phyloP scores from a whole-genome alignment of 768 basidiomycete genomes.

The Boletellus sp. region DNA sequence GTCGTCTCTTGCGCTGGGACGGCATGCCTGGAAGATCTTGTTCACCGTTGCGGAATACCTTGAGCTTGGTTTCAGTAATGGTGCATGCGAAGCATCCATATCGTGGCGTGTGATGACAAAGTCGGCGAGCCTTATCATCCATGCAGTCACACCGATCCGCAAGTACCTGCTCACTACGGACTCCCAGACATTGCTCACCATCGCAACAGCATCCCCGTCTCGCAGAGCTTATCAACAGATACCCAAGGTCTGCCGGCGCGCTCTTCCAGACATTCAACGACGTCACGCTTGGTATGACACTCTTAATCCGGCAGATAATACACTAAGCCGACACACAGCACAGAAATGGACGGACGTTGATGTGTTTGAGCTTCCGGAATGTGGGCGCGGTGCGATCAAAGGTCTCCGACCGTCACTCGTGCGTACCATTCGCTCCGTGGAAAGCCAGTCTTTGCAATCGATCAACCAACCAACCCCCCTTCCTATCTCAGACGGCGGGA shows the following conservation, averaged over 20 bases:
- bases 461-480: neutral
- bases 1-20: neutral
- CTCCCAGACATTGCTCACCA: slow-evolving; percentile 3
- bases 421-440: slow-evolving; percentile 6
- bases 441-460: neutral
- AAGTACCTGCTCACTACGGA: neutral
- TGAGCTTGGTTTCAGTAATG: slow-evolving; percentile 36
- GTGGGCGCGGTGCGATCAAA: slow-evolving; percentile 53
- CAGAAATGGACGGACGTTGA: slow-evolving; percentile 70
- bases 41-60: slow-evolving; percentile 46
- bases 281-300: slow-evolving; percentile 49
- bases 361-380: slow-evolving; percentile 55
- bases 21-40: slow-evolving; percentile 45
- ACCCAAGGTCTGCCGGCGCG: slow-evolving; percentile 56
- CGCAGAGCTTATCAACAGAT: slow-evolving; percentile 48
- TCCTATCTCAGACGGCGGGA: slow-evolving; percentile 36
- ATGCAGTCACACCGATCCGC: slow-evolving; percentile 28
- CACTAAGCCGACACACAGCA: slow-evolving; percentile 37
- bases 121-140: no score
- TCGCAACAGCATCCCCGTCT: slow-evolving; percentile 43
- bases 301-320: neutral
- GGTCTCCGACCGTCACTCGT: slow-evolving; percentile 56
- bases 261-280: slow-evolving; percentile 80
- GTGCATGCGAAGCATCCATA: slow-evolving; percentile 17
- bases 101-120: neutral